Evolutionary conservation across 176 grass and related monocot species (phyloP), one percentile per base, ranked within the genome.

Genomic region (Aechmea fasciata): DNA sequence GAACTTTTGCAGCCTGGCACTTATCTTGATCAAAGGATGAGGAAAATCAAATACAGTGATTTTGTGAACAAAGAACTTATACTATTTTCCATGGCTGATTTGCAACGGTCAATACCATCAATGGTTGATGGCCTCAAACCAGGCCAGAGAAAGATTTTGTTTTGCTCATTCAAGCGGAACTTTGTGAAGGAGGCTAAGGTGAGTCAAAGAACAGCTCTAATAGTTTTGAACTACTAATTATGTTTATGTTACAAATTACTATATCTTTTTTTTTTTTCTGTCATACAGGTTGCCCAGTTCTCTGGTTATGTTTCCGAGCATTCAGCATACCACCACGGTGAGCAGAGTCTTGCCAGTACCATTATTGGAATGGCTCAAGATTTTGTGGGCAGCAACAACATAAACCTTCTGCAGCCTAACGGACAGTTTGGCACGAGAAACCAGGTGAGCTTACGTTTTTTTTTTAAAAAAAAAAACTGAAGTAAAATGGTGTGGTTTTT

Each of bases 61-160:
- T 96, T 96, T 73, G 87, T 96, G 79, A 91, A 96, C 83, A 92
- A 87, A 78, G 92, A 96, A 76, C 49, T 96, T 41, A 92, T 96
- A 41, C 76, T 92, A 4, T 96, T 92, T 70, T 96, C 88, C 1
- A 83, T 89, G 85, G 92, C 92, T 11, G 92, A 96, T 73, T 86
- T 96, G 23, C 88, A 87, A 57, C 66, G 93, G 47, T 96, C 88
- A 51, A 90, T 96, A 83, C 93, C 93, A 49, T 96, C 93, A 69
- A 90, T 96, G 89, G 83, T 92, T 2, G 93, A 96, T 55, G 93
- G 93, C 23, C 61, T 96, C 47, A 96, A 96, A 64, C 93, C 93
- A 22, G 55, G 55, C 1, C 55, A 96, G 59, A 91, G 92, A 65
- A 96, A 96, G 81, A 88, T 96, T 51, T 79, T 96, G 55, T 91